These are phyloP conservation scores for Solanum sejunctum DNA, from an alignment of 257 asterid species.

Conservation along the genomic window DNA sequence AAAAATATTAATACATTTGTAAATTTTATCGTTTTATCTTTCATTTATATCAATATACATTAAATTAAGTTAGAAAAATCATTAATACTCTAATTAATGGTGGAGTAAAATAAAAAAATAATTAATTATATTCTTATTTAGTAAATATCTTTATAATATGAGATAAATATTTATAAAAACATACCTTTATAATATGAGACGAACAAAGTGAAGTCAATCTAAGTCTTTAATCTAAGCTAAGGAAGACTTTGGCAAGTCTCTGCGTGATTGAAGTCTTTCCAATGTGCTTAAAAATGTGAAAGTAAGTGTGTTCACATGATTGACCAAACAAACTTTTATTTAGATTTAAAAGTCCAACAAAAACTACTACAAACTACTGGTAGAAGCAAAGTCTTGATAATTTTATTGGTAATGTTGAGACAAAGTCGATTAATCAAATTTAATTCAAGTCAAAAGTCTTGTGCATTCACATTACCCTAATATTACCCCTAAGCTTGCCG, in stretches of 20 bases:
- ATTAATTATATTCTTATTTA: no score
- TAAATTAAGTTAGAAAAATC: no score
- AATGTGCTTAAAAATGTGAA: background rate
- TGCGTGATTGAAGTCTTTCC: background rate
- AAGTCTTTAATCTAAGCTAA: background rate
- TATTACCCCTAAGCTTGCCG: background rate
- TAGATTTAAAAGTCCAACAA: background rate
- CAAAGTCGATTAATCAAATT: background rate
- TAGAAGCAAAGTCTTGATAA: background rate
- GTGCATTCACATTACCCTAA: background rate
- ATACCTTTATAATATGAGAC: no score
- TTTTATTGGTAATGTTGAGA: background rate
- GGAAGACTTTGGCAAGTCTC: background rate
- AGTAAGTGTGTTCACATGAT: background rate
- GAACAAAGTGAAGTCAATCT: background rate
- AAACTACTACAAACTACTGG: background rate
- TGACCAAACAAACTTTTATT: background rate
- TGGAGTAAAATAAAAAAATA: no score
- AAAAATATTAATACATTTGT: no score
- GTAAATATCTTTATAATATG: no score
- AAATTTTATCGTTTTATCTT: no score
- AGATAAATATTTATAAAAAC: no score
- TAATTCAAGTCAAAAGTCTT: background rate
- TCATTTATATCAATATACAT: no score
- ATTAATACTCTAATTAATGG: no score